Conservation (phyloP, 495 filamentous ascomycete genomes). For the Penicillium manginii region DNA sequence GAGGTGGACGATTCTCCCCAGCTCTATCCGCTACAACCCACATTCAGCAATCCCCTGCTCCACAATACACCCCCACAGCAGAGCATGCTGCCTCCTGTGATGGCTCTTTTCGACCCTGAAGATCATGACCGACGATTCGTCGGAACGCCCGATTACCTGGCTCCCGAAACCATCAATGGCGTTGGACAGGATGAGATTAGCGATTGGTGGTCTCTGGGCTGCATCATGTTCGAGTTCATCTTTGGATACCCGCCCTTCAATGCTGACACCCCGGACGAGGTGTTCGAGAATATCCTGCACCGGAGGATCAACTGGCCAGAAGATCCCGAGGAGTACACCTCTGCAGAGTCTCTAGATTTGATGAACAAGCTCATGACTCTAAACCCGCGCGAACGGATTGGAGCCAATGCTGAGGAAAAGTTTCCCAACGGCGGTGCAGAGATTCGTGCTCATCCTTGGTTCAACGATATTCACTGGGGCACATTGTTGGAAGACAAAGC, state of each 20-base stretch:
- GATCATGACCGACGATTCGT: constrained; percentile 94
- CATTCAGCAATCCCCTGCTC: constrained; percentile 54
- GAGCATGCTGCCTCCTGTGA: constrained; percentile 87
- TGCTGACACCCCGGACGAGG: constrained; percentile 84
- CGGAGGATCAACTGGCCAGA: constrained; percentile 89
- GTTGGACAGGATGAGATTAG: constrained; percentile 95
- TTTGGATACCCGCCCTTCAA: constrained; percentile 95
- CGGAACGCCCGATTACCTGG: constrained; percentile 95
- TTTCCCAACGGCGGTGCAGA: constrained; percentile 83
- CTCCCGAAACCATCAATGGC: constrained; percentile 95
- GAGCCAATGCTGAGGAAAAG: constrained; percentile 80
- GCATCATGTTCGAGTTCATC: constrained; percentile 95
- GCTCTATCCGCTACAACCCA: constrained; percentile 63
- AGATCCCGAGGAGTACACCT: constrained; percentile 70
- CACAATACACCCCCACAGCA: constrained; percentile 69
- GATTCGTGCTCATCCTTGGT: constrained; percentile 89
- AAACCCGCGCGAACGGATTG: constrained; percentile 78
- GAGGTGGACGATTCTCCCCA: constrained; percentile 73
- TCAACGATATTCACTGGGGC: constrained; percentile 85
- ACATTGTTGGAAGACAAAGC: constrained; percentile 89
- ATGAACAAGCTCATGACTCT: constrained; percentile 88
- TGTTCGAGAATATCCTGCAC: constrained; percentile 94
- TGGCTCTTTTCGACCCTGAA: constrained; percentile 95
- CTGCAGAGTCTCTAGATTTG: constrained; percentile 85
- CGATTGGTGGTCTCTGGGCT: constrained; percentile 99